Conservation (phyloP, 257 asterid genomes). For the Salvia hispanica region DNA sequence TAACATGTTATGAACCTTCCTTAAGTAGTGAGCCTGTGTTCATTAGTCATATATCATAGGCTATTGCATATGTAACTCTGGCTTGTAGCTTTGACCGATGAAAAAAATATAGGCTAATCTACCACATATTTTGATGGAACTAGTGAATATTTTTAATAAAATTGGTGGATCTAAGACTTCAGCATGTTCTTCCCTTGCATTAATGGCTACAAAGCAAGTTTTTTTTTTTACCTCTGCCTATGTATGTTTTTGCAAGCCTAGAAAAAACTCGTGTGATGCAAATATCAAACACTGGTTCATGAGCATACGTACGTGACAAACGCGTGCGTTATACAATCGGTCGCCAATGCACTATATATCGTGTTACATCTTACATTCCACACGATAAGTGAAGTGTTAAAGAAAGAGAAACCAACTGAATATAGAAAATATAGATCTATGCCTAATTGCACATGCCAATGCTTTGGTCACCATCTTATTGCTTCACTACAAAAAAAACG, state of each 20-base stretch:
- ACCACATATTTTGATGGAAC: too few species aligned
- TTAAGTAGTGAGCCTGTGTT: too few species aligned
- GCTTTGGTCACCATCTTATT: slow-evolving; percentile 19
- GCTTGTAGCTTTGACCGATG: too few species aligned
- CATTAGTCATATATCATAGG: too few species aligned
- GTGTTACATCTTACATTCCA: not conserved
- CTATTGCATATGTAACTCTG: too few species aligned
- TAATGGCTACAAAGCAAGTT: slow-evolving; percentile 27
- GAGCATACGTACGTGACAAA: not conserved
- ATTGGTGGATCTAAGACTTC: too few species aligned
- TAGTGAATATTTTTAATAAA: too few species aligned
- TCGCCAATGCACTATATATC: not conserved
- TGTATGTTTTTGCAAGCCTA: not conserved
- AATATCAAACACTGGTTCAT: not conserved
- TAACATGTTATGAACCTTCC: too few species aligned
- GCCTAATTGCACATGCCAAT: slow-evolving; percentile 18
- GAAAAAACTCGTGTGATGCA: slow-evolving; percentile 26
- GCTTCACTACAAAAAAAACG: too few species aligned
- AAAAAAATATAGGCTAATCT: too few species aligned
- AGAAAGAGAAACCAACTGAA: not conserved
- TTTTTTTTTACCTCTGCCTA: slow-evolving; percentile 1
- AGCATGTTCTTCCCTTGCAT: slow-evolving; percentile 4
- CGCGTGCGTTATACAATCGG: not conserved
- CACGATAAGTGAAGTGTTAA: not conserved
- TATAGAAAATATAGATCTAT: not conserved